These are phyloP conservation scores for Eimeria falciformis DNA, from an alignment of 169 alveolate genomes.

Conservation along the genomic window DNA sequence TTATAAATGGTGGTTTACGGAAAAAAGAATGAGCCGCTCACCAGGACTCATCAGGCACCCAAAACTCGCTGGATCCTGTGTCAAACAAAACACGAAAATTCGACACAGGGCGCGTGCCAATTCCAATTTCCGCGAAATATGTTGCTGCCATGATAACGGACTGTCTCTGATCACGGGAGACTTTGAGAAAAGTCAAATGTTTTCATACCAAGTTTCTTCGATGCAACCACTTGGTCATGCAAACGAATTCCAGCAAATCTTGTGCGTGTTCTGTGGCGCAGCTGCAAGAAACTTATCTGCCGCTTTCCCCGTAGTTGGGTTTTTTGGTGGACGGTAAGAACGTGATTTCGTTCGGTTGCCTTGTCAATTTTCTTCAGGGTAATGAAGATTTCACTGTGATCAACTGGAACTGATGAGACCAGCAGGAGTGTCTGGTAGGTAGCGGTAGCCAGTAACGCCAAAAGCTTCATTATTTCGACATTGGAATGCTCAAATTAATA, in stretches of 20 bases:
- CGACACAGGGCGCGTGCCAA: slow-evolving; percentile 74
- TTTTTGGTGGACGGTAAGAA: slow-evolving; percentile 41
- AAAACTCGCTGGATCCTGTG: slow-evolving; percentile 81
- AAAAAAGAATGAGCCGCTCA: neutral
- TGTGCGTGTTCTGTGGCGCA: slow-evolving; percentile 52
- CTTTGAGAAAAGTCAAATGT: neutral
- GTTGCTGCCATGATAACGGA: slow-evolving; percentile 53
- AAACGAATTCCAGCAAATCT: slow-evolving; percentile 69
- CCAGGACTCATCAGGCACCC: slow-evolving; percentile 82
- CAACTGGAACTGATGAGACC: slow-evolving; percentile 15
- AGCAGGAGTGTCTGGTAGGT: slow-evolving; percentile 2
- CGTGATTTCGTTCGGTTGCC: slow-evolving; percentile 59
- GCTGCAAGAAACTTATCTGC: slow-evolving; percentile 37
- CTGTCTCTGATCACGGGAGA: neutral
- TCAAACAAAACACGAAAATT: slow-evolving; percentile 77
- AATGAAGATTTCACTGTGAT: slow-evolving; percentile 61
- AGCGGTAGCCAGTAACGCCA: neutral
- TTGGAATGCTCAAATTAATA: too few species aligned
- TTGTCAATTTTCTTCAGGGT: slow-evolving; percentile 47
- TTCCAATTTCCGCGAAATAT: slow-evolving; percentile 76
- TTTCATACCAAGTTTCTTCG: slow-evolving; percentile 63
- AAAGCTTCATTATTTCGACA: neutral
- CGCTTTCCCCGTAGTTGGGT: neutral
- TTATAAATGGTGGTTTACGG: neutral
- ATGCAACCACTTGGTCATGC: slow-evolving; percentile 77